phyloP scores from a whole-genome alignment of 2,329 filamentous ascomycete species.

The Curvularia verruculosa region DNA sequence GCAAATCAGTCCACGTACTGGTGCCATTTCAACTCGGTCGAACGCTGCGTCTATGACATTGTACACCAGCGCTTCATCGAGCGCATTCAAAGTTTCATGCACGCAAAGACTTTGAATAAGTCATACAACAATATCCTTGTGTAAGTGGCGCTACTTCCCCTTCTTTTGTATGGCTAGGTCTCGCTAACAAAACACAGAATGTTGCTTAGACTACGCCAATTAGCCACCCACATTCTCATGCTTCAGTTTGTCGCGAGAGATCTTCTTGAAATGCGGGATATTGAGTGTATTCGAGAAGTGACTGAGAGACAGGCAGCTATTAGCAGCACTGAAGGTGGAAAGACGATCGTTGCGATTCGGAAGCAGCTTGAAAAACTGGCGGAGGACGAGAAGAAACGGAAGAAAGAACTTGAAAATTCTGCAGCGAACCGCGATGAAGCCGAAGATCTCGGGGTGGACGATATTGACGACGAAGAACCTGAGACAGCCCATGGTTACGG shows the following conservation, averaged over 20 bases:
- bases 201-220: slow-evolving; percentile 59
- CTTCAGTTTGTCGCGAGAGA: slow-evolving; percentile 55
- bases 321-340: slow-evolving; percentile 14
- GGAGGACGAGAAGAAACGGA: slow-evolving; percentile 19
- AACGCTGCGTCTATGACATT: slow-evolving; percentile 61
- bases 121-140: slow-evolving; percentile 52
- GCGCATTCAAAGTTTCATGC: slow-evolving; percentile 49
- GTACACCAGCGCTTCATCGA: slow-evolving; percentile 54
- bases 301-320: slow-evolving; percentile 30
- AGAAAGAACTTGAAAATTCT: slow-evolving; percentile 10
- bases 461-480: not conserved
- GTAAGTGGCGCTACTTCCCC: slow-evolving; percentile 10
- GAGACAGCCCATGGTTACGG: not conserved
- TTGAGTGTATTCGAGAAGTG: slow-evolving; percentile 51
- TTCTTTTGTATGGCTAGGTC: not conserved
- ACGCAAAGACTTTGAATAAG: slow-evolving; percentile 14
- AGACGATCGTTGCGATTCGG: slow-evolving; percentile 34
- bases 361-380: slow-evolving; percentile 40
- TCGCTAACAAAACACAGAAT: slow-evolving; percentile 37
- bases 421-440: slow-evolving; percentile 7
- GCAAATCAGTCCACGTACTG: slow-evolving; percentile 53
- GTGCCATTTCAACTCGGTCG: slow-evolving; percentile 59
- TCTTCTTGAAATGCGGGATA: slow-evolving; percentile 54
- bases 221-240: slow-evolving; percentile 58
- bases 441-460: not conserved